These are phyloP conservation scores for Penicillium samsonianum DNA, from an alignment of 495 filamentous ascomycete species.

Conservation along the genomic window DNA sequence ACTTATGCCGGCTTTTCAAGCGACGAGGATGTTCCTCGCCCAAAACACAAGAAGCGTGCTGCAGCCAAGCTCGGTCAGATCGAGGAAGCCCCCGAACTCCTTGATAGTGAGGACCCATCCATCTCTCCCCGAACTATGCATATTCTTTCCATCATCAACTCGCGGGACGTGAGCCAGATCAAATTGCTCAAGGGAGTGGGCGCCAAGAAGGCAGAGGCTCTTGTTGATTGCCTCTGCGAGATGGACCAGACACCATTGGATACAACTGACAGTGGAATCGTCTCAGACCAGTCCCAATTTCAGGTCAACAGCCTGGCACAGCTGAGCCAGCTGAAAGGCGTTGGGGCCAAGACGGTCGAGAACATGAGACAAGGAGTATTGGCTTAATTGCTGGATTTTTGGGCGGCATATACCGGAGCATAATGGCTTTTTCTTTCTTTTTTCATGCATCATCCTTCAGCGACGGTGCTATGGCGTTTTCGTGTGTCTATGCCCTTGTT, in stretches of 20 bases:
- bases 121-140: constrained; percentile 68
- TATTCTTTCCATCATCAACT: constrained; percentile 84
- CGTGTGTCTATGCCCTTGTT: constrained; percentile 13
- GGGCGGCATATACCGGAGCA: constrained; percentile 20
- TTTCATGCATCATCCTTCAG: constrained; percentile 36
- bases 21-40: constrained; percentile 35
- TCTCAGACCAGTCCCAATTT: constrained; percentile 31
- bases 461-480: constrained; percentile 44
- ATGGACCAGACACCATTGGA: constrained; percentile 37
- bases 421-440: constrained; percentile 16
- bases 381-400: constrained; percentile 30
- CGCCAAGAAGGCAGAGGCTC: constrained; percentile 55
- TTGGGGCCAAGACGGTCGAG: constrained; percentile 54
- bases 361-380: constrained; percentile 54
- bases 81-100: constrained; percentile 20
- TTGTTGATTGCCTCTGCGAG: constrained; percentile 54
- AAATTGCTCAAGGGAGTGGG: constrained; percentile 66
- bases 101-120: constrained; percentile 33
- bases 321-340: constrained; percentile 51
- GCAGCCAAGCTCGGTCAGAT: constrained; percentile 34
- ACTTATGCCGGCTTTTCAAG: constrained; percentile 25
- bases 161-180: constrained; percentile 68
- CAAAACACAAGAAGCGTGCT: constrained; percentile 44
- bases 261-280: constrained; percentile 18
- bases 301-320: constrained; percentile 47